Evolutionary conservation across 2,329 filamentous ascomycete genomes (phyloP), one percentile per base, ranked within the genome.

Genomic region (Erysiphe neolycopersici): DNA sequence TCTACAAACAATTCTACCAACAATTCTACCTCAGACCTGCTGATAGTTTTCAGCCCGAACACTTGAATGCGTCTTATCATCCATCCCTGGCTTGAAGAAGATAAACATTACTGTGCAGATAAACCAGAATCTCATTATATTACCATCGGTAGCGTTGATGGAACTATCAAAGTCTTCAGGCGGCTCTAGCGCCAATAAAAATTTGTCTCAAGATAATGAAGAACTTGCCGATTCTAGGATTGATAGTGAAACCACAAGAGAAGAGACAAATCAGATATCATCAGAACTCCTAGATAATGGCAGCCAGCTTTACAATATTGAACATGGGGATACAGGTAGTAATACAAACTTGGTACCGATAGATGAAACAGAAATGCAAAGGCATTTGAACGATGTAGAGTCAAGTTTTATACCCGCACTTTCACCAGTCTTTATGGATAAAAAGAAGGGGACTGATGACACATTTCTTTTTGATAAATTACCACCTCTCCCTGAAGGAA

Each of bases 391-490:
- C 50, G 73, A 77, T 52, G 65, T 76, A 48, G 73, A 78, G 53
- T 76, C 73, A 31, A 77, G 73, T 58, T 77, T 77, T 52, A 55
- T 73, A 44, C 67, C 69, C 1, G 64, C 66, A 5, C 55, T 69
- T 5, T 76, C 72, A 8, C 71, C 72, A 12, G 64, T 74, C 40
- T 63, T 51, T 14, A 62, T 32, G 61, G 61, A 29, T 60, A 64
- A 42, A 58, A 50, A 55, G 44, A 50, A 51, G 14, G 68, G 64
- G 41, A 54, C 63, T 44, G 70, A 75, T 58, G 71, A 75, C 54
- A 72, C 69, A 19, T 76, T 64, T 52, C 57, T 73, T 41, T 74
- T 74, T 51, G 70, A 74, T 51, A 56, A 47, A 37, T 47, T 46
- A 31, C 46, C 45, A 41, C 35, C 45, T 9, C 32, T 37, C 22